phyloP scores from a whole-genome alignment of 305 asterid genomes.

The Solanum hybrid region DNA sequence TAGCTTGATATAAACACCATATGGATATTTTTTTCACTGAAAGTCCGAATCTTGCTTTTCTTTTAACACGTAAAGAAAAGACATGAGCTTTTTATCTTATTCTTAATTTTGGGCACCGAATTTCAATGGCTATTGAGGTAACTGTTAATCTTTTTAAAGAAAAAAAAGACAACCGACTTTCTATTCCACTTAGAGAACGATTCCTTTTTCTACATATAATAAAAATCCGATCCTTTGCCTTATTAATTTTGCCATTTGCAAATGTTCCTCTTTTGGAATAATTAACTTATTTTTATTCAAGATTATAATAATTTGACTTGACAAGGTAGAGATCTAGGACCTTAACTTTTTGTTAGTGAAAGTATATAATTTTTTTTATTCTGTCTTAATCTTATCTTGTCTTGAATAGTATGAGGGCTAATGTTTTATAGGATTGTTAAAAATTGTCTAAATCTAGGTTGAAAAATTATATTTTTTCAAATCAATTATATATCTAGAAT shows the following conservation, averaged over 20 bases:
- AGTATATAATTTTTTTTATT: not conserved
- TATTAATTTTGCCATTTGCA: not conserved
- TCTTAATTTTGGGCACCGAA: not conserved
- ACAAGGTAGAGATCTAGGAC: not conserved
- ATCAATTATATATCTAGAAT: not conserved
- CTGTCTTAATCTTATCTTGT: not conserved
- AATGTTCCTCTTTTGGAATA: not conserved
- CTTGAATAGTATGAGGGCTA: not conserved
- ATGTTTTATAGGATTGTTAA: not conserved
- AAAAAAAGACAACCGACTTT: not conserved
- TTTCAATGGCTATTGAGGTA: not conserved
- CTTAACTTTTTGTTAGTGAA: not conserved
- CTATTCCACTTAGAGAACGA: not conserved
- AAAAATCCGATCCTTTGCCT: not conserved
- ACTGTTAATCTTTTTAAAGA: not conserved
- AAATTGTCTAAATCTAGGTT: not conserved
- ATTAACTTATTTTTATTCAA: not conserved
- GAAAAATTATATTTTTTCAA: not conserved
- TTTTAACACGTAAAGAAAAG: not conserved
- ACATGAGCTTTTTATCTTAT: not conserved
- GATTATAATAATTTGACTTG: not conserved
- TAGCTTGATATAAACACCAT: not conserved
- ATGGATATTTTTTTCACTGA: not conserved
- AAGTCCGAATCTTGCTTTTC: not conserved
- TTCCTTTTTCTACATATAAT: not conserved